Evolutionary conservation across 495 filamentous ascomycete species (phyloP), one percentile per base, ranked within the genome.

Genomic region (Astrothelium macrocarpum): DNA sequence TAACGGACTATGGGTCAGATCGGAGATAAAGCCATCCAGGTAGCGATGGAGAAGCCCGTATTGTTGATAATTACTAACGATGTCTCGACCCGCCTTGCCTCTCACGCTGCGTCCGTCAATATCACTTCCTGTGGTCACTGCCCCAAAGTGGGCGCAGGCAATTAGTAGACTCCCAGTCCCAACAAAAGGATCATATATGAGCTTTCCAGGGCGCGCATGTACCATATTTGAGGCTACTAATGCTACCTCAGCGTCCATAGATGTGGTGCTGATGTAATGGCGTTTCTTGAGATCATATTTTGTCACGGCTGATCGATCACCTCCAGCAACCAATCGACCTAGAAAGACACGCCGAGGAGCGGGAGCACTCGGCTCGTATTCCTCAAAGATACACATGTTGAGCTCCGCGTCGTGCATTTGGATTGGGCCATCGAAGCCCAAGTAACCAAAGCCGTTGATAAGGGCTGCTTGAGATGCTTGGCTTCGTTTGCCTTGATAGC

Each of bases 191-290:
- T 99, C 94, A 66, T 89, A 97, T 70, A 90, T 84, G 1, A 97
- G 66, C 73, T 88, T 95, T 0, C 88, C 91, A 0, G 91, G 89
- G 0, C 78, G 87, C 0, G 91, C 90, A 16, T 87, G 84, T 0
- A 90, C 87, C 59, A 99, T 82, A 72, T 99, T 99, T 0, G 91
- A 92, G 0, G 91, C 97, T 28, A 99, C 79, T 1, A 99, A 83
- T 28, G 90, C 87, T 45, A 99, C 78, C 71, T 97, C 95, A 0
- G 95, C 87, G 73, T 97, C 94, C 92, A 99, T 97, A 14, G 88
- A 90, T 0, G 94, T 99, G 0, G 92, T 97, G 69, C 87, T 89
- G 69, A 99, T 97, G 71, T 97, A 97, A 46, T 79, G 77, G 7
- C 94, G 82, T 74, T 94, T 95, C 77, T 99, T 99, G 14, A 99